Conservation (phyloP, 2,329 filamentous ascomycete species). For the Zymoseptoria ardabiliae region DNA sequence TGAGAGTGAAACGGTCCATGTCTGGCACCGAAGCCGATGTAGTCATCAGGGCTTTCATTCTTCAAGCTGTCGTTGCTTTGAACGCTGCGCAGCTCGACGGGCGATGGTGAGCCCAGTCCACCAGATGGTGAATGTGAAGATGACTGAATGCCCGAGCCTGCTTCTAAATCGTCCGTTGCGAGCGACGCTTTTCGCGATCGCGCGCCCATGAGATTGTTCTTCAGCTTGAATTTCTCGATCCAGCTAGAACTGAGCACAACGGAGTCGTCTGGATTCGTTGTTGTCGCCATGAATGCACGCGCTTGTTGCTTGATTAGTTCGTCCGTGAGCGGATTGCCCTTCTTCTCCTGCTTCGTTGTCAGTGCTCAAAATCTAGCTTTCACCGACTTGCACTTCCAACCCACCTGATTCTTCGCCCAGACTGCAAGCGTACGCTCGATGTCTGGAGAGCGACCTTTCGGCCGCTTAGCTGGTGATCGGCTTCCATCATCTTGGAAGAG, state of each 20-base stretch:
- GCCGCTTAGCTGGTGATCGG: conserved; percentile 70
- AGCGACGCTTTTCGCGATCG: conserved; percentile 49
- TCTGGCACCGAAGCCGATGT: conserved; percentile 53
- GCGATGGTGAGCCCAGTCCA: conserved; percentile 59
- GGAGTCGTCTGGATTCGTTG: conserved; percentile 63
- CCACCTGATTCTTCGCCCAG: conserved; percentile 63
- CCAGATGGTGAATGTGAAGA: conserved; percentile 53
- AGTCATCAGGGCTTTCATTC: conserved; percentile 49
- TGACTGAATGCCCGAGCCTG: conserved; percentile 49
- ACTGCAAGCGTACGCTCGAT: conserved; percentile 85
- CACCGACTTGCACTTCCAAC: neutral
- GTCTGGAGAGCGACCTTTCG: conserved; percentile 80
- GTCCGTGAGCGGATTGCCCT: conserved; percentile 67
- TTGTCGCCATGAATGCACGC: conserved; percentile 60
- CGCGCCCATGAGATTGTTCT: conserved; percentile 57
- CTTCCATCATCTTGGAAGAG: conserved; percentile 72
- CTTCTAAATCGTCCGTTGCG: conserved; percentile 61
- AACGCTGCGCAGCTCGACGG: conserved; percentile 54
- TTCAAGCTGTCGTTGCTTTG: conserved; percentile 65
- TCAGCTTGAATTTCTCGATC: conserved; percentile 94
- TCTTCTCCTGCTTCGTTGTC: conserved; percentile 52
- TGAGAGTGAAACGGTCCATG: conserved; percentile 62
- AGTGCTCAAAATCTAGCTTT: neutral
- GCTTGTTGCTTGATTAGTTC: conserved; percentile 81
- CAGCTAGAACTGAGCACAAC: conserved; percentile 68